phyloP scores from a whole-genome alignment of 2,329 filamentous ascomycete species.

The Arthrobotrys sphaeroides region DNA sequence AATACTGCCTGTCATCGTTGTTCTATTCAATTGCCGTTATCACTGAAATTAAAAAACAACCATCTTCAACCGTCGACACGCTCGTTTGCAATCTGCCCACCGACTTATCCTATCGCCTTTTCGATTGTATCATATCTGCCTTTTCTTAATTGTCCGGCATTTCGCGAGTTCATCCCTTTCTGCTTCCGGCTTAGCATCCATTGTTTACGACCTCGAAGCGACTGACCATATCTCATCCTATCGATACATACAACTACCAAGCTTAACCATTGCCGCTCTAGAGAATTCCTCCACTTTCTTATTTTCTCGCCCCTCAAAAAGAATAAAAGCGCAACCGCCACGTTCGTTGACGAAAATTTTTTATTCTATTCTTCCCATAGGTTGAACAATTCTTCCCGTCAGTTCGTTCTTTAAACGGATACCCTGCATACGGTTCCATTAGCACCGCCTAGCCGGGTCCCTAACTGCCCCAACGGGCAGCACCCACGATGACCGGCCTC shows the following conservation, averaged over 20 bases:
- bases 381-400: not conserved
- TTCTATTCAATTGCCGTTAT: not conserved
- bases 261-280: not conserved
- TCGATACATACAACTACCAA: not conserved
- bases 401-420: not conserved
- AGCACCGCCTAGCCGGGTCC: not conserved
- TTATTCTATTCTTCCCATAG: too few species aligned
- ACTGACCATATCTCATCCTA: conserved; percentile 11
- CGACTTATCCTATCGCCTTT: not conserved
- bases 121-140: conserved; percentile 6
- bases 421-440: not conserved
- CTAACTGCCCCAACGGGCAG: conserved; percentile 5
- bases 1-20: not conserved
- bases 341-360: not conserved
- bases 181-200: conserved; percentile 24
- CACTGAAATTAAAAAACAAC: too few species aligned
- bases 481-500: conserved; percentile 46
- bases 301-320: not conserved
- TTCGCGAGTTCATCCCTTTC: conserved; percentile 28
- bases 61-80: not conserved
- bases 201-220: not conserved
- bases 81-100: conserved; percentile 3
- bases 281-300: not conserved
- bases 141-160: conserved; percentile 21
- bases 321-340: not conserved